Percentiles rank a stretch among this genome's conserved stretches.
These are phyloP conservation scores for Dendrostoma leiphaemia DNA, from an alignment of 2,329 filamentous ascomycete species.

Conservation along the genomic window DNA sequence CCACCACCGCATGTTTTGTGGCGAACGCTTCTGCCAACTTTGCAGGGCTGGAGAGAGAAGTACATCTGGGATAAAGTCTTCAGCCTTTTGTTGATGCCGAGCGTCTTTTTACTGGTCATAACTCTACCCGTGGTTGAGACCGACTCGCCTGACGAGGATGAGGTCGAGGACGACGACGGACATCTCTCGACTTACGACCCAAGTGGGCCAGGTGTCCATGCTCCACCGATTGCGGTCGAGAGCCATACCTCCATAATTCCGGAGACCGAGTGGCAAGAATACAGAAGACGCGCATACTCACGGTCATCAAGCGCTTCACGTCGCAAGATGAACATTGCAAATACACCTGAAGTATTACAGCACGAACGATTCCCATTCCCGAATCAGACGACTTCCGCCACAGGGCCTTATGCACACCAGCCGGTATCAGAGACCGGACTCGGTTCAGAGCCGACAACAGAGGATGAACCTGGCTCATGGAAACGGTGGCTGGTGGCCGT, in stretches of 20 bases:
- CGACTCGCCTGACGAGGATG: conserved; percentile 51
- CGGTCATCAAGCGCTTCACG: conserved; percentile 18
- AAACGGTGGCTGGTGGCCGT: conserved; percentile 86
- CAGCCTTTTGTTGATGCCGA: conserved; percentile 81
- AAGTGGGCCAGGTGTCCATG: conserved; percentile 28
- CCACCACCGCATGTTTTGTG: conserved; percentile 70
- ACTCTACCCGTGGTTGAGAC: conserved; percentile 89
- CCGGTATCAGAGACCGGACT: conserved; percentile 1
- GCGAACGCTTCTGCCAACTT: conserved; percentile 80
- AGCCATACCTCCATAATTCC: conserved; percentile 31
- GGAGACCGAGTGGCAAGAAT: conserved; percentile 60
- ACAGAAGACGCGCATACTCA: conserved; percentile 46
- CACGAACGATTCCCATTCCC: conserved; percentile 17
- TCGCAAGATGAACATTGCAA: not conserved
- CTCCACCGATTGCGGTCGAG: conserved; percentile 35
- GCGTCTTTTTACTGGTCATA: conserved; percentile 83
- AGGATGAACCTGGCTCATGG: conserved; percentile 61
- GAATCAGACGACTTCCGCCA: not conserved
- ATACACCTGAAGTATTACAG: conserved; percentile 8
- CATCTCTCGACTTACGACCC: conserved; percentile 28
- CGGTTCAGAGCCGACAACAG: conserved; percentile 16
- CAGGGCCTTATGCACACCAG: conserved; percentile 19
- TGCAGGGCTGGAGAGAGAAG: conserved; percentile 80
- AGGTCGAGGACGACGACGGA: conserved; percentile 30
- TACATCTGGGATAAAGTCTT: conserved; percentile 80